Conservation (phyloP, 495 filamentous ascomycete genomes). For the Penicillium maclennaniae region DNA sequence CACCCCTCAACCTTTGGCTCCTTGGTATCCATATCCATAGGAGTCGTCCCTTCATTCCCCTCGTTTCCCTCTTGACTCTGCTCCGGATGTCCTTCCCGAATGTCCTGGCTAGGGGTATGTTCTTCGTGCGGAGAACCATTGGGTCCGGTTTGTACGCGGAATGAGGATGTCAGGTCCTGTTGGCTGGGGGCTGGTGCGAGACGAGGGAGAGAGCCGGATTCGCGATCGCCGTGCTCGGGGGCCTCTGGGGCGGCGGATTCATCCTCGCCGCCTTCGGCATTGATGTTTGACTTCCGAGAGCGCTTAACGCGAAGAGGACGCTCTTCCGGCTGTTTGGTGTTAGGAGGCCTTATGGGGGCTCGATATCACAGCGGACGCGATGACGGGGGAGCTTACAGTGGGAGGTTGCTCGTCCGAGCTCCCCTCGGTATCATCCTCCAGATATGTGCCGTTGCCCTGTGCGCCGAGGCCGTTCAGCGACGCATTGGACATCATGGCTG, state of each 20-base stretch:
- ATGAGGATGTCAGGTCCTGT: slow-evolving; percentile 40
- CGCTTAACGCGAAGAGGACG: slow-evolving; percentile 88
- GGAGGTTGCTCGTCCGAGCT: slow-evolving; percentile 48
- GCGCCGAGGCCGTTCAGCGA: slow-evolving; percentile 22
- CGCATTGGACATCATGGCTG: slow-evolving; percentile 31
- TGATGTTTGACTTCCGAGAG: slow-evolving; percentile 50
- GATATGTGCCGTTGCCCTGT: slow-evolving; percentile 23
- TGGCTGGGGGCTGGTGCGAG: slow-evolving; percentile 41
- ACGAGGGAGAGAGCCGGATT: slow-evolving; percentile 30
- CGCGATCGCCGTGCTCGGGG: slow-evolving; percentile 9
- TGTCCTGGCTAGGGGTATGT: slow-evolving; percentile 27
- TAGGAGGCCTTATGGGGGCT: neutral
- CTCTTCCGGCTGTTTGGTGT: slow-evolving; percentile 69
- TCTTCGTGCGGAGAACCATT: slow-evolving; percentile 27
- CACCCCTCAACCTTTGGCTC: slow-evolving; percentile 30
- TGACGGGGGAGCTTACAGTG: slow-evolving; percentile 25
- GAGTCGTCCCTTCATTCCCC: slow-evolving; percentile 29
- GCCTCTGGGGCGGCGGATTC: slow-evolving; percentile 19
- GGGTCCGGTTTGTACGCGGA: slow-evolving; percentile 35
- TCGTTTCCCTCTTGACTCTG: slow-evolving; percentile 12
- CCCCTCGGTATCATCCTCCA: slow-evolving; percentile 47
- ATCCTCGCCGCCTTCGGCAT: slow-evolving; percentile 24
- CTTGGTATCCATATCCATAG: slow-evolving; percentile 44
- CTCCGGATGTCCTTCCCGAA: slow-evolving; percentile 16
- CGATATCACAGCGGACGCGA: neutral